phyloP scores from a whole-genome alignment of 2,329 filamentous ascomycete genomes.

The Lachnellula suecica region DNA sequence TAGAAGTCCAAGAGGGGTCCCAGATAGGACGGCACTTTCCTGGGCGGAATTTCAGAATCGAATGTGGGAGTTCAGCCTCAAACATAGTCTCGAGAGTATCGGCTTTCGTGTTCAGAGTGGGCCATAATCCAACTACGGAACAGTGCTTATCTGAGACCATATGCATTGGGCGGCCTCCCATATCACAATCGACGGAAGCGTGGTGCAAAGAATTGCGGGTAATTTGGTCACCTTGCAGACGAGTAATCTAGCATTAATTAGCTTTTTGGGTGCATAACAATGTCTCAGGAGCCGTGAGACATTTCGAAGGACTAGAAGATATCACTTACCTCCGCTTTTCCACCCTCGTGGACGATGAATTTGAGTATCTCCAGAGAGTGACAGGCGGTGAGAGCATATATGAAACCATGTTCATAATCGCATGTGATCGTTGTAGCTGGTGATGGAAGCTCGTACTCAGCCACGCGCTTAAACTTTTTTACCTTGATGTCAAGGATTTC shows the following conservation, averaged over 20 bases:
- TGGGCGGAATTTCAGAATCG: conserved; percentile 55
- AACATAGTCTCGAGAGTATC: conserved; percentile 44
- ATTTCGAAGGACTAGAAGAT: no score
- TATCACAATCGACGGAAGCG: conserved; percentile 8
- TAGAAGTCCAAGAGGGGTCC: conserved; percentile 22
- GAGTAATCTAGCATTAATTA: no score
- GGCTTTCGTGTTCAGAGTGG: conserved; percentile 26
- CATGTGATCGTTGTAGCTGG: conserved; percentile 50
- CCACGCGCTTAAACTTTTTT: conserved; percentile 50
- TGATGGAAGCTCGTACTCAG: conserved; percentile 50
- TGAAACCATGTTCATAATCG: conserved; percentile 46
- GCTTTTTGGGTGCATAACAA: no score
- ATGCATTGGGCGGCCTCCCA: conserved; percentile 22
- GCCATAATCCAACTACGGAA: conserved; percentile 31
- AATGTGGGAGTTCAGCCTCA: conserved; percentile 53
- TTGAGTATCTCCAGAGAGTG: conserved; percentile 59
- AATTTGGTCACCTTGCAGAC: conserved; percentile 31
- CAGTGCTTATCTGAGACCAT: conserved; percentile 33
- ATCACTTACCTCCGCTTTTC: no score
- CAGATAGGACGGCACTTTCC: conserved; percentile 45
- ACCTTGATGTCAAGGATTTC: conserved; percentile 50
- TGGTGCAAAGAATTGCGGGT: conserved; percentile 31
- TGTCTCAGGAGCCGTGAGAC: no score
- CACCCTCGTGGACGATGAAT: conserved; percentile 23
- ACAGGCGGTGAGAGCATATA: conserved; percentile 48